Conservation (phyloP, 306 rosid species). For the Castanea crenata region DNA sequence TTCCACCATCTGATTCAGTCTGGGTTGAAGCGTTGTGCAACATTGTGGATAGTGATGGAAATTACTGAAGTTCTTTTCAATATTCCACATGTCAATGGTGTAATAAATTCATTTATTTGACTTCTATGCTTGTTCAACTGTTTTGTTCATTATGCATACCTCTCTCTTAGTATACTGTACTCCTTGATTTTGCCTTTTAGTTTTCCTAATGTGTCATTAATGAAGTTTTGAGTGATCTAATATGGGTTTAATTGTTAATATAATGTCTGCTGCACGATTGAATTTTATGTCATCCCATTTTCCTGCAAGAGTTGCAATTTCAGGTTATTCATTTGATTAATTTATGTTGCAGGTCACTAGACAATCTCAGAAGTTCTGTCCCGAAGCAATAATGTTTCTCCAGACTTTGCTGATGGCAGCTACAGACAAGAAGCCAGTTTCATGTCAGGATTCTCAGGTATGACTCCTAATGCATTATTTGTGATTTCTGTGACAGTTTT, state of each 20-base stretch:
- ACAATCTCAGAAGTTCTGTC: slow-evolving; percentile 80
- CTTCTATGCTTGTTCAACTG: not conserved
- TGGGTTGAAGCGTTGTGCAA: not conserved
- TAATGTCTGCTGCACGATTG: slow-evolving; percentile 3
- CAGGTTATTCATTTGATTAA: slow-evolving; percentile 20
- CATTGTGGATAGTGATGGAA: not conserved
- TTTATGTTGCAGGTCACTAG: slow-evolving; percentile 54
- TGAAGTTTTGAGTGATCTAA: slow-evolving; percentile 13
- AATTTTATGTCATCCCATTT: slow-evolving; percentile 1
- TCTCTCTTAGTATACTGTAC: not conserved
- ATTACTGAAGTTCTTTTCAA: not conserved
- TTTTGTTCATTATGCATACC: not conserved
- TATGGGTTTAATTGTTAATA: not conserved
- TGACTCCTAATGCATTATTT: slow-evolving; percentile 14
- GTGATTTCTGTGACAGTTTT: slow-evolving; percentile 4
- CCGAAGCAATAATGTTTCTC: slow-evolving; percentile 75
- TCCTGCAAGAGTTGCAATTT: slow-evolving; percentile 15
- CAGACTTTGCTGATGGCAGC: slow-evolving; percentile 54
- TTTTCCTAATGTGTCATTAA: not conserved
- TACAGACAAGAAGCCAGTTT: slow-evolving; percentile 37
- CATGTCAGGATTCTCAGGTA: slow-evolving; percentile 64
- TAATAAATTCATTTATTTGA: not conserved
- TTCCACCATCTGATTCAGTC: not conserved
- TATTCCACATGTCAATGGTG: not conserved
- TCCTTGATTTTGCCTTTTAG: not conserved